Conservation (phyloP, 2,329 filamentous ascomycete genomes). For the Trichothecium roseum region DNA sequence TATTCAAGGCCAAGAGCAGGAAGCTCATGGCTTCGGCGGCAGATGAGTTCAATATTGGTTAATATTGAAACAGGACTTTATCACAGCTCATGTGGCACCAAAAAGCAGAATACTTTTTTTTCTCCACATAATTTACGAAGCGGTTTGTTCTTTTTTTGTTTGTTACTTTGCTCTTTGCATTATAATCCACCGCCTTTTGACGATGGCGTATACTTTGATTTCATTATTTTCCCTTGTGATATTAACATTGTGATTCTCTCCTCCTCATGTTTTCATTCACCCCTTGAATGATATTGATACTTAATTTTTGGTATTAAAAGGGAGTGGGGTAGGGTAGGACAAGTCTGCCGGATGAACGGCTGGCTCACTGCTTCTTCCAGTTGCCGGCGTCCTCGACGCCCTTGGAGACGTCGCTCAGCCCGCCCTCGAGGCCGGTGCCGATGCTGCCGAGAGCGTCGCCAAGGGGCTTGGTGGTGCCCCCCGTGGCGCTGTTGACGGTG, state of each 20-base stretch:
- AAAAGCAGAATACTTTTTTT: not conserved
- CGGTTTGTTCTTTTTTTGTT: too few relatives aligned
- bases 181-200: too few relatives aligned
- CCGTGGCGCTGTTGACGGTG: constrained; percentile 42
- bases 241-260: too few relatives aligned
- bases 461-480: constrained; percentile 41
- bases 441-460: constrained; percentile 44
- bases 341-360: too few relatives aligned
- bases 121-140: not conserved
- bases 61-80: constrained; percentile 11
- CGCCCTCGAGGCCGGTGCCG: constrained; percentile 42
- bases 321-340: too few relatives aligned
- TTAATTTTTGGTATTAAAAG: too few relatives aligned
- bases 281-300: too few relatives aligned
- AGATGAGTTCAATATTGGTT: constrained; percentile 61
- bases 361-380: constrained; percentile 36
- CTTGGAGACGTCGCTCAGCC: constrained; percentile 35
- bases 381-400: constrained; percentile 48
- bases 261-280: too few relatives aligned
- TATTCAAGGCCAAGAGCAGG: constrained; percentile 50
- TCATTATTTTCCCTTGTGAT: too few relatives aligned
- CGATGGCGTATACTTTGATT: too few relatives aligned
- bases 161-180: too few relatives aligned
- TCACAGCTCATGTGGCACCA: not conserved
- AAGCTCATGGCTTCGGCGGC: constrained; percentile 56